Conservation (phyloP, 2,329 filamentous ascomycete genomes). For the Epichloe baconii region DNA sequence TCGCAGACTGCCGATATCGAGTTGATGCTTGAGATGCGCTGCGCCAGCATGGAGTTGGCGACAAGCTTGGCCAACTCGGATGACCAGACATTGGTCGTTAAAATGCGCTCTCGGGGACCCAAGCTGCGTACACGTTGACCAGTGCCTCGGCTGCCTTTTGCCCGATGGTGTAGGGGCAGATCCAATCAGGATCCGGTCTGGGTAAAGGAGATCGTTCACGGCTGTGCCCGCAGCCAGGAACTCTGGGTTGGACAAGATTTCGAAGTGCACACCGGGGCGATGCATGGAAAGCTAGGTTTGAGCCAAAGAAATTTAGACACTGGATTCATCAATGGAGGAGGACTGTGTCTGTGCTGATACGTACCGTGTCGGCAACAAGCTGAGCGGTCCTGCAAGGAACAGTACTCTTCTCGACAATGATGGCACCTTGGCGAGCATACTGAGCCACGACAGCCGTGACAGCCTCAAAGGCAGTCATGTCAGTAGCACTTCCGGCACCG, state of each 20-base stretch:
- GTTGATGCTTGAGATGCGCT: conserved; percentile 72
- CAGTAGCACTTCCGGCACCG: conserved; percentile 58
- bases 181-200: conserved; percentile 65
- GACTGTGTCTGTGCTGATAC: conserved; percentile 9
- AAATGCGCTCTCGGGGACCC: conserved; percentile 57
- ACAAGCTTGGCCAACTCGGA: conserved; percentile 70
- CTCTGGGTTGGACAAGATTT: conserved; percentile 71
- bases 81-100: conserved; percentile 63
- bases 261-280: conserved; percentile 52
- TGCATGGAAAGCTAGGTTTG: conserved; percentile 37
- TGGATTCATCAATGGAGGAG: background rate
- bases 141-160: conserved; percentile 49
- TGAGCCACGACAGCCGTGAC: conserved; percentile 55
- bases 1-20: conserved; percentile 71
- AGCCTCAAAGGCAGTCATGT: conserved; percentile 59
- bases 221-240: conserved; percentile 70
- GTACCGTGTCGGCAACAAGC: conserved; percentile 53
- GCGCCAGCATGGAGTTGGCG: conserved; percentile 68
- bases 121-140: conserved; percentile 53
- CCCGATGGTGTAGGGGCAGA: conserved; percentile 48
- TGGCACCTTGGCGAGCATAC: conserved; percentile 51
- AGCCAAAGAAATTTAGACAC: background rate
- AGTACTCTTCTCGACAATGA: conserved; percentile 73
- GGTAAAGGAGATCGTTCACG: conserved; percentile 54
- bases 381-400: conserved; percentile 65